Base-by-base conservation (phyloP, 192 early-diverging fungal genomes). In the Lunasporangiospora selenospora region DNA sequence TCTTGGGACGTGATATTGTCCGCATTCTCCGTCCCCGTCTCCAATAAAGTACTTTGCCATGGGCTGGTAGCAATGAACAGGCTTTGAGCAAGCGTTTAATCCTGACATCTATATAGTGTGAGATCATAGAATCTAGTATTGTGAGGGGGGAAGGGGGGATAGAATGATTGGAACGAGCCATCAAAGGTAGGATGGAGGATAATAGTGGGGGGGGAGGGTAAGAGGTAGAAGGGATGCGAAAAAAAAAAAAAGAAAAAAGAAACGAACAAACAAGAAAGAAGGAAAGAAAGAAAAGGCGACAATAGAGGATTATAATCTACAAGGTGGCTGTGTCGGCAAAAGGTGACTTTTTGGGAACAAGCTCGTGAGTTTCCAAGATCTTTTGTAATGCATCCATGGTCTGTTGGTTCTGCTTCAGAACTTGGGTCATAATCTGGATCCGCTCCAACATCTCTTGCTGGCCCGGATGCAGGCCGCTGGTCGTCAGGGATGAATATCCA, bases 371-470 rank as follows among this genome's bases (percentile, higher is more conserved):
- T 37, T 73, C 69, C 3, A 73, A 43, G 26, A 73, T 58, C 61
- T 63, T 73, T 57, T 73, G 69, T 3, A 73, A 34, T 13, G 69
- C 54, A 24, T 73, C 61, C 60, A 73, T 73, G n/a, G 69, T 73
- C 34, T 73, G 69, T 24, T 73, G 69, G 49, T 73, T 73, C 37
- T 73, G 69, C 39, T 73, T 73, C 42, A 73, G 27, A 4, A 73
- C 69, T 15, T 73, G 69, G 0, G 69, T 73, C 69, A 73, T 73
- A 0, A 55, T 58, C 32, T 73, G 69, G 29, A 73, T 63, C 27
- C 50, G 60, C 6, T 73, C 69, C 46, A 73, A 6, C 69, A 73
- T 52, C 54, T 73, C 69, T 15, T 73, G 59, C 11, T 73, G 69
- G 33, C 69, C 69, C 7, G 54, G 69, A 12, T 26, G 21, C 37